These are phyloP conservation scores for Penicillium hesseltinei DNA, from an alignment of 2,329 filamentous ascomycete genomes.

Conservation along the genomic window DNA sequence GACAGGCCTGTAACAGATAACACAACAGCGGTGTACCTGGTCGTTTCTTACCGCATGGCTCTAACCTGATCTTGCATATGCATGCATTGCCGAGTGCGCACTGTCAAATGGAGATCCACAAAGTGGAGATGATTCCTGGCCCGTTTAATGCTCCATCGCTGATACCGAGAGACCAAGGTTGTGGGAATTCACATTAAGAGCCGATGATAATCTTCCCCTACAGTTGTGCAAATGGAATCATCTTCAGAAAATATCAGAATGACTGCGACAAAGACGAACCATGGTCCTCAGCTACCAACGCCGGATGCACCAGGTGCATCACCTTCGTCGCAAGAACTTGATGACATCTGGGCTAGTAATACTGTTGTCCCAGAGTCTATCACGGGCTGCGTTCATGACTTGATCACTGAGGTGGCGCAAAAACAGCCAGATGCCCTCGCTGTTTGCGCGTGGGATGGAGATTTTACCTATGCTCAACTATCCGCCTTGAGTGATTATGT, in stretches of 20 bases:
- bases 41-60: background rate
- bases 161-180: background rate
- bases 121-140: background rate
- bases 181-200: background rate
- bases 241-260: background rate
- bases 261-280: background rate
- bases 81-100: background rate
- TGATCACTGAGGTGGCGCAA: background rate
- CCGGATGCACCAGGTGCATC: background rate
- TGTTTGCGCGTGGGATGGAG: background rate
- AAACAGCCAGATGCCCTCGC: background rate
- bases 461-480: background rate
- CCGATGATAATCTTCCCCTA: background rate
- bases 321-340: background rate
- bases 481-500: background rate
- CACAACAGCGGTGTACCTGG: background rate
- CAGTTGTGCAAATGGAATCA: background rate
- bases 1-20: background rate
- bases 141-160: background rate
- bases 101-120: background rate
- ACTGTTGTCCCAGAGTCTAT: background rate
- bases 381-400: background rate
- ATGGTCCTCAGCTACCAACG: too few species aligned
- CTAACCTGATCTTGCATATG: background rate
- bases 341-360: background rate